Percentiles rank a stretch among this genome's conserved stretches.
These are phyloP conservation scores for Talaromyces ruber DNA, from an alignment of 495 filamentous ascomycete genomes.

Conservation along the genomic window DNA sequence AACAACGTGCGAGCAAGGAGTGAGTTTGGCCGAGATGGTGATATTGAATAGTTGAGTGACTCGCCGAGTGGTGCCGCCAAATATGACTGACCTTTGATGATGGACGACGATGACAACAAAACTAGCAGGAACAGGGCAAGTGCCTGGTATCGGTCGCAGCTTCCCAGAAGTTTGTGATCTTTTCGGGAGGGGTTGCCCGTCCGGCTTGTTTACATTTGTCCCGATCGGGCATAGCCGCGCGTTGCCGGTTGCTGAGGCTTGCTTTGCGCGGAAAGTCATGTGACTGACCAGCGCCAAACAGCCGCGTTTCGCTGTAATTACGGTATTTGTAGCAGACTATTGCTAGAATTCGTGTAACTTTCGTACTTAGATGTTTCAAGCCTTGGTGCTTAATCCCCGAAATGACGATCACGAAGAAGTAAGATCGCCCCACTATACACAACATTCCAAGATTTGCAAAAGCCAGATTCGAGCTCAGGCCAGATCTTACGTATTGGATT, in stretches of 20 bases:
- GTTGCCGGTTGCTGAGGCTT: constrained; percentile 3
- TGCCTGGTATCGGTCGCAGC: not conserved
- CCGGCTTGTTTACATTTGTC: constrained; percentile 7
- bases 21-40: not conserved
- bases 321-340: not conserved
- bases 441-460: not conserved
- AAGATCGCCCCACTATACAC: not conserved
- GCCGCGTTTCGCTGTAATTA: not conserved
- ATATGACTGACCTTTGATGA: not conserved
- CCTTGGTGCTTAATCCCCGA: not conserved
- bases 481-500: not conserved
- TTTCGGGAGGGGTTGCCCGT: constrained; percentile 4
- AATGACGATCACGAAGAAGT: not conserved
- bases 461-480: not conserved
- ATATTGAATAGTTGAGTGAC: not conserved
- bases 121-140: not conserved
- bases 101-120: not conserved
- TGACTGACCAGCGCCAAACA: not conserved
- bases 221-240: constrained; percentile 4
- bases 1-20: not conserved
- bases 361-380: not conserved
- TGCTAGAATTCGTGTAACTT: not conserved
- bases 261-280: not conserved
- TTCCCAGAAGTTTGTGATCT: not conserved
- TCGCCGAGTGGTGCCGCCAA: not conserved